phyloP scores from a whole-genome alignment of 2,329 filamentous ascomycete genomes.

The Alternaria triticina region DNA sequence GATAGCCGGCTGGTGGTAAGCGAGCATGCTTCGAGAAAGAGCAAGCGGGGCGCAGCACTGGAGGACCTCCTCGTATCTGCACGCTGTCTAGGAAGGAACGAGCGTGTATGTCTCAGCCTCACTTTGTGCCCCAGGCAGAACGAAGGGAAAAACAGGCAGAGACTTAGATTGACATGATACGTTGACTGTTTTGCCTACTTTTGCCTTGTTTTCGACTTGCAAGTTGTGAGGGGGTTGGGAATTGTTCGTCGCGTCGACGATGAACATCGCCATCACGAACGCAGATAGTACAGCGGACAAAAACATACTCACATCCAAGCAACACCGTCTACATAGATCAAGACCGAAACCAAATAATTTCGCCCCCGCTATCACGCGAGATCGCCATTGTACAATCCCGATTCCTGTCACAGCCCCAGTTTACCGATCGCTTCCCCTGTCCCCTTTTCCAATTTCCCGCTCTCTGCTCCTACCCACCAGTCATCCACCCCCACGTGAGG shows the following conservation, averaged over 20 bases:
- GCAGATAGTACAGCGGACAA: background rate
- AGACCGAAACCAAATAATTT: background rate
- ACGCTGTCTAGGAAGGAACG: background rate
- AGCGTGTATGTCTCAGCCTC: conserved; percentile 1
- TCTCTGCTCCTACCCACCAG: background rate
- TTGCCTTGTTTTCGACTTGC: background rate
- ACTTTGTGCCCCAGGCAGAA: background rate
- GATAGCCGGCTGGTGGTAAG: background rate
- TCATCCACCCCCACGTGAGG: background rate
- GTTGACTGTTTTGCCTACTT: background rate
- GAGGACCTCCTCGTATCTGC: conserved; percentile 3
- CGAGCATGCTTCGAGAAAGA: background rate
- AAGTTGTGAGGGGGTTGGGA: background rate
- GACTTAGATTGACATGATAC: background rate
- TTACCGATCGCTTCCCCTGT: background rate
- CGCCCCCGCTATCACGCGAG: background rate
- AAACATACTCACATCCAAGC: fast-evolving
- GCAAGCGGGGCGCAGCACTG: background rate
- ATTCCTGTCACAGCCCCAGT: background rate
- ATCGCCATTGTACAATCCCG: background rate
- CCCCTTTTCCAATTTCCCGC: background rate
- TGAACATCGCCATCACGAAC: background rate
- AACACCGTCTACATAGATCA: background rate
- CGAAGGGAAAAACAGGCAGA: background rate
- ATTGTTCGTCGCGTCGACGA: background rate